phyloP scores from a whole-genome alignment of 441 rosid genomes.

The Adansonia grandidieri region DNA sequence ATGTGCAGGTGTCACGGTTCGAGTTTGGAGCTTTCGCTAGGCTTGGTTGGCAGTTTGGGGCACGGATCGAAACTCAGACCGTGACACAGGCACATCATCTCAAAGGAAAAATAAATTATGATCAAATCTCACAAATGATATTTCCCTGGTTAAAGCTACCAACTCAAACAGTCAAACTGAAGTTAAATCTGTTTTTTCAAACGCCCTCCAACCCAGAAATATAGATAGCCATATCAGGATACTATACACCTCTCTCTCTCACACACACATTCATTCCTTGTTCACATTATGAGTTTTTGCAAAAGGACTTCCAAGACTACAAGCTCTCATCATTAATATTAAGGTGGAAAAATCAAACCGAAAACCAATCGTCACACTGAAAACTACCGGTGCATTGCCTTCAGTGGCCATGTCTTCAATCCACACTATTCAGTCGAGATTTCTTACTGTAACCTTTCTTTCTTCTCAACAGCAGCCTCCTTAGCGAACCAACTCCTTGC shows the following conservation, averaged over 20 bases:
- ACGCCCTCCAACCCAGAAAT: conserved; percentile 2
- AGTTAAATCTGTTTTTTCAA: conserved; percentile 12
- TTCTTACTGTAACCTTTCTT: conserved; percentile 65
- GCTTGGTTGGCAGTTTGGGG: conserved; percentile 50
- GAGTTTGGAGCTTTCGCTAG: too few relatives aligned
- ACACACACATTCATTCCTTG: background rate
- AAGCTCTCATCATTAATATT: conserved; percentile 9
- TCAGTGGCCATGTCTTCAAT: background rate
- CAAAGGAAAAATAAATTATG: background rate
- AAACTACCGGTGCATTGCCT: conserved; percentile 8
- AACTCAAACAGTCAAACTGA: background rate
- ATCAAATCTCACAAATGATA: conserved; percentile 14
- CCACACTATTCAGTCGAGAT: conserved; percentile 32
- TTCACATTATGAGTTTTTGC: conserved; percentile 1
- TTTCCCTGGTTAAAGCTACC: background rate
- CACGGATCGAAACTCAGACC: too few relatives aligned
- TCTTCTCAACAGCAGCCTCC: conserved; percentile 72
- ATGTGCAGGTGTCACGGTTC: background rate
- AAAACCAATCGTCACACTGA: conserved; percentile 16
- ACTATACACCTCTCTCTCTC: conserved; percentile 4
- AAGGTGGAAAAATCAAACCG: conserved; percentile 11
- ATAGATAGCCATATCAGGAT: conserved; percentile 7
- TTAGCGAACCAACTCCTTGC: conserved; percentile 58
- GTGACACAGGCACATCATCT: background rate
- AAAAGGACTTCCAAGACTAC: conserved; percentile 5